Evolutionary conservation across 106 monocot species (phyloP).

Genomic region (Chionographis japonica): DNA sequence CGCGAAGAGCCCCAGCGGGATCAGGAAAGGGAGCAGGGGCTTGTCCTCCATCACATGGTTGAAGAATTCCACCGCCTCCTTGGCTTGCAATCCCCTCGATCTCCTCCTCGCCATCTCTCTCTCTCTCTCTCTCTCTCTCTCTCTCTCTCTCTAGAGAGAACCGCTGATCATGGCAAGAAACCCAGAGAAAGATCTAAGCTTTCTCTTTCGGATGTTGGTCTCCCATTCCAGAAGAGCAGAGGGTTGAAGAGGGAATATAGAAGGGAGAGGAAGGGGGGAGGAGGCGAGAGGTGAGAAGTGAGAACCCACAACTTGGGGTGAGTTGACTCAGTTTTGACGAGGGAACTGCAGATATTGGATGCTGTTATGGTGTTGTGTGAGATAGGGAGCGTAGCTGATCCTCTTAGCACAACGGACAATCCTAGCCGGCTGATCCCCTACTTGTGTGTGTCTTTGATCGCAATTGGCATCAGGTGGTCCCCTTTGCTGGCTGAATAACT

Average conservation of each 20-base stretch:
- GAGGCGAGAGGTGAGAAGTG: too few relatives aligned
- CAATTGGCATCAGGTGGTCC: too few relatives aligned
- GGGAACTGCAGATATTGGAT: too few relatives aligned
- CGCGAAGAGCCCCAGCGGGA: constrained; percentile 64
- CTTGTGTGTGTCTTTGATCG: too few relatives aligned
- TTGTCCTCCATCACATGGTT: constrained; percentile 68
- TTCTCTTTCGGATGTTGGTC: too few relatives aligned
- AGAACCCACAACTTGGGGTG: too few relatives aligned
- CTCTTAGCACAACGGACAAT: too few relatives aligned
- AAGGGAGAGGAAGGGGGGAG: background rate
- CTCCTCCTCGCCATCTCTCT: constrained; percentile 26
- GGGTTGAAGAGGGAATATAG: background rate
- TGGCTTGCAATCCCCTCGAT: constrained; percentile 25
- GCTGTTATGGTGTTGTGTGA: too few relatives aligned
- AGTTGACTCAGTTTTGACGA: too few relatives aligned
- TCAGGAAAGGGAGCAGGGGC: constrained; percentile 80
- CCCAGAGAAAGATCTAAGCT: background rate
- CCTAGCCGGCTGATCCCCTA: too few relatives aligned
- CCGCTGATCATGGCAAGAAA: background rate
- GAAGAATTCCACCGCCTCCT: constrained; percentile 59
- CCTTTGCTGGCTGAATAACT: too few relatives aligned
- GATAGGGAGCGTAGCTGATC: too few relatives aligned
- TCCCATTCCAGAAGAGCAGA: background rate
- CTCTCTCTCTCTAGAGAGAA: background rate
- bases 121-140: constrained; percentile 5